Percentiles rank a stretch among this genome's conserved stretches.
Conservation (phyloP, 1,139 yeast species). For the Debaryomyces udenii region DNA sequence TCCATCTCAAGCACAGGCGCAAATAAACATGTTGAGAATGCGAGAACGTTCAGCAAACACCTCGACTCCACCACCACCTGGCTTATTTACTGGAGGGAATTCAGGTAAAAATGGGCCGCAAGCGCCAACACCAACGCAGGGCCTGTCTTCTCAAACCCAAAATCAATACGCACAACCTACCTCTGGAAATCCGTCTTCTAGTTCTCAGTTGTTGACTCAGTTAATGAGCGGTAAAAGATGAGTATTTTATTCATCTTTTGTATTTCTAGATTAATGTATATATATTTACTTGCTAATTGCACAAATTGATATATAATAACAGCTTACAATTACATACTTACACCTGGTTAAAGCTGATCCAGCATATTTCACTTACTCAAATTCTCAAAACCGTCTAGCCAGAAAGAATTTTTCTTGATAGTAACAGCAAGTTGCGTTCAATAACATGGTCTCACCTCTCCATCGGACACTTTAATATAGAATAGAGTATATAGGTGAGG, state of each 20-base stretch:
- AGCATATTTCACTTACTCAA: no score
- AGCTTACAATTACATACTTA: no score
- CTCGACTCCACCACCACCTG: conserved; percentile 49
- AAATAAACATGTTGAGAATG: conserved; percentile 34
- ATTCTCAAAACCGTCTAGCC: no score
- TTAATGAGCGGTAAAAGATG: conserved; percentile 68
- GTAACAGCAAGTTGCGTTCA: no score
- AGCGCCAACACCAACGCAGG: conserved; percentile 10
- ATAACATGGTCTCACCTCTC: no score
- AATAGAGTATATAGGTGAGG: no score
- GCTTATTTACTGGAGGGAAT: conserved; percentile 33
- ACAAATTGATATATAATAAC: no score
- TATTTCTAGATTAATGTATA: background rate
- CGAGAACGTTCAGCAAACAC: conserved; percentile 36
- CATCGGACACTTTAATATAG: no score
- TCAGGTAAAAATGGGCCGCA: conserved; percentile 8
- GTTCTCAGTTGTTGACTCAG: conserved; percentile 70
- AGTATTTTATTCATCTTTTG: conserved; percentile 7
- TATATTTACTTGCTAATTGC: no score
- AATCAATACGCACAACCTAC: conserved; percentile 22
- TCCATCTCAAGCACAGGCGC: conserved; percentile 28
- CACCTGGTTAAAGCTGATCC: no score
- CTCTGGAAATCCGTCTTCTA: conserved; percentile 40
- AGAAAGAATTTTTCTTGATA: no score
- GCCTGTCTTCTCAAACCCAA: conserved; percentile 16